Base-by-base conservation (phyloP, 2,329 filamentous ascomycete species). In the Colletotrichum sp. region DNA sequence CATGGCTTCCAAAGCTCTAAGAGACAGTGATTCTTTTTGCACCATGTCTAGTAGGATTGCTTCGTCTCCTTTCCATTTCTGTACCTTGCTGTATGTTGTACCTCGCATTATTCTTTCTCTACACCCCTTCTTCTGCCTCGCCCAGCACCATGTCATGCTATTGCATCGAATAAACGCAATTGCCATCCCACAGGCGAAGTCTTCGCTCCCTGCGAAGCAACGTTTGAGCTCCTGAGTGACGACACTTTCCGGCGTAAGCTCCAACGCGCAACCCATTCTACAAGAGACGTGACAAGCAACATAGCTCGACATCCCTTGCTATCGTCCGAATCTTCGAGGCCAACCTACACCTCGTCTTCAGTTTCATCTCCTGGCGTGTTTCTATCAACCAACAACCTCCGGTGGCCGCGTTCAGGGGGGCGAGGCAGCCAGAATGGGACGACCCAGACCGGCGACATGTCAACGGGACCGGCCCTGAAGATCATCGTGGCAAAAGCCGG, bases 131-230 rank as follows among this genome's bases (percentile, higher is more conserved):
- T 48, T 18, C 18, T n/a, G 36, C 43, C n/a, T 52, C 43, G 9
- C n/a, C 10, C n/a, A n/a, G 22, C 43, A 22, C n/a, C 5, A 13
- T 22, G 43, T 25, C n/a, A 25, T 22, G 43, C 43, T n/a, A 22
- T 22, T 52, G 43, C 43, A 52, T 22, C n/a, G 43, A 52, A 52
- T 52, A 8, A 8, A 52, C 0, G 22, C 10, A 13, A 3, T 18
- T 12, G 5, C n/a, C n/a, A 22, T 52, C 43, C 43, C 43, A 52
- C 6, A 52, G n/a, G 43, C 43, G 43, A 52, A 52, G 43, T 22
- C 43, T 22, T 22, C 1, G 0, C 3, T n/a, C 43, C n/a, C 43
- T 22, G 0, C n/a, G 0, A 48, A 48, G 10, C 43, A 48, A 48
- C 6, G 0, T 52, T 13, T 25, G 43, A 52, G n/a, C n/a, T 52